phyloP scores from a whole-genome alignment of 1,284 basidiomycete species.

The Vanrija sp. region DNA sequence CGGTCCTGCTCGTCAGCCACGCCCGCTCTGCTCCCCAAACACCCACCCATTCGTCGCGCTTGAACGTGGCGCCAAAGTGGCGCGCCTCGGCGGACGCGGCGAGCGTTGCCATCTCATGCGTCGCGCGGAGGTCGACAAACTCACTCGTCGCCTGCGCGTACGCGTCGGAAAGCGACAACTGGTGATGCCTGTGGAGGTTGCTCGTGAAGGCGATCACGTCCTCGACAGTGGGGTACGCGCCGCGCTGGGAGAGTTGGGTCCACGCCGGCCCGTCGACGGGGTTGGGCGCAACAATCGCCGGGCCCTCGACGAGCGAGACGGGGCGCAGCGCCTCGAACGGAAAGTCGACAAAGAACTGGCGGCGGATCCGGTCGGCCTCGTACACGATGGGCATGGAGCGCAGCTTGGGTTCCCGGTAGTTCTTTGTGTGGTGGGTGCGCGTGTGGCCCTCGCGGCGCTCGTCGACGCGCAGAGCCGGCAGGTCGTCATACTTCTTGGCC shows the following conservation, averaged over 20 bases:
- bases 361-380: slow-evolving; percentile 77
- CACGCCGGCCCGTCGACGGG: slow-evolving; percentile 63
- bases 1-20: slow-evolving; percentile 25
- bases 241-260: slow-evolving; percentile 72
- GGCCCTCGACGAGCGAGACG: slow-evolving; percentile 66
- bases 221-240: slow-evolving; percentile 77
- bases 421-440: slow-evolving; percentile 25
- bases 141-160: slow-evolving; percentile 77
- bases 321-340: slow-evolving; percentile 92
- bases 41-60: slow-evolving; percentile 41
- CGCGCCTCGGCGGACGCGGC: slow-evolving; percentile 79
- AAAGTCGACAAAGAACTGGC: slow-evolving; percentile 92
- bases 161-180: slow-evolving; percentile 68
- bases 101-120: slow-evolving; percentile 71
- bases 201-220: slow-evolving; percentile 78
- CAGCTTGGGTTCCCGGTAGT: slow-evolving; percentile 55
- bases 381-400: slow-evolving; percentile 67
- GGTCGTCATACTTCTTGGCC: slow-evolving; percentile 21
- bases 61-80: slow-evolving; percentile 60
- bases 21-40: background rate
- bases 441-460: background rate
- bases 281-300: slow-evolving; percentile 52
- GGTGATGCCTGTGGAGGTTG: slow-evolving; percentile 68
- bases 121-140: slow-evolving; percentile 78
- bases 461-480: slow-evolving; percentile 10